Percentiles rank a stretch among this genome's conserved stretches.
Conservation (phyloP, 495 filamentous ascomycete species). For the Lophiostoma macrostomum region DNA sequence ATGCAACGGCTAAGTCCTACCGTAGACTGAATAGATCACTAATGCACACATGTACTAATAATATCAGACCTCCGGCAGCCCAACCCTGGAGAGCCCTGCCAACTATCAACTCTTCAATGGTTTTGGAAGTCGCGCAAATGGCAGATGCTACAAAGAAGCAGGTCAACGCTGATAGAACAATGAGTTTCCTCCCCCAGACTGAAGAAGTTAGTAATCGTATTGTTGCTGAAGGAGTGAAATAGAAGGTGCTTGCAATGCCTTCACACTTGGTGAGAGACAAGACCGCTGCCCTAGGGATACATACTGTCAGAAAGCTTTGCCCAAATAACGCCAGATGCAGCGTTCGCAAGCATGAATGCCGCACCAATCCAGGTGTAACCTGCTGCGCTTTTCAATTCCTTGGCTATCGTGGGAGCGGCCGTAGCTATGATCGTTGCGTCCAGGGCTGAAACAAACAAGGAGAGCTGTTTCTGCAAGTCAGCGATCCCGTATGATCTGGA, state of each 20-base stretch:
- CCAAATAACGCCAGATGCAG: slow-evolving; percentile 56
- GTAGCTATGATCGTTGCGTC: slow-evolving; percentile 63
- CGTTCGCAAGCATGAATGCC: slow-evolving; percentile 58
- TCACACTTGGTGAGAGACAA: too few relatives aligned
- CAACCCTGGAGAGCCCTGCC: slow-evolving; percentile 56
- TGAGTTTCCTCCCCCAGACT: slow-evolving; percentile 60
- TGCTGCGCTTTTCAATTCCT: slow-evolving; percentile 55
- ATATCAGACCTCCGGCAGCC: slow-evolving; percentile 53
- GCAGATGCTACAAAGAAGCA: slow-evolving; percentile 43
- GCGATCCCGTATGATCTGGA: neutral
- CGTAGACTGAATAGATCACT: slow-evolving; percentile 59
- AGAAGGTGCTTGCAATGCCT: too few relatives aligned
- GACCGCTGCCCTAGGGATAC: too few relatives aligned
- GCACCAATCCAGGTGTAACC: slow-evolving; percentile 68
- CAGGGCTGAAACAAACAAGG: slow-evolving; percentile 60
- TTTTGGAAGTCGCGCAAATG: slow-evolving; percentile 48
- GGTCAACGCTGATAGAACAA: slow-evolving; percentile 48
- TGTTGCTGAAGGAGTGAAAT: too few relatives aligned
- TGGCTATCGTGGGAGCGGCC: slow-evolving; percentile 54
- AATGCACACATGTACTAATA: slow-evolving; percentile 54
- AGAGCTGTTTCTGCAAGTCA: slow-evolving; percentile 17
- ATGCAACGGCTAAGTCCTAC: too few relatives aligned
- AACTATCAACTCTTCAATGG: slow-evolving; percentile 55
- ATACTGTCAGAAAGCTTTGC: slow-evolving; percentile 57
- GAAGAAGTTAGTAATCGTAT: too few relatives aligned